Conservation (phyloP, 352 stramenopile species). For the Phytophthora litchii region DNA sequence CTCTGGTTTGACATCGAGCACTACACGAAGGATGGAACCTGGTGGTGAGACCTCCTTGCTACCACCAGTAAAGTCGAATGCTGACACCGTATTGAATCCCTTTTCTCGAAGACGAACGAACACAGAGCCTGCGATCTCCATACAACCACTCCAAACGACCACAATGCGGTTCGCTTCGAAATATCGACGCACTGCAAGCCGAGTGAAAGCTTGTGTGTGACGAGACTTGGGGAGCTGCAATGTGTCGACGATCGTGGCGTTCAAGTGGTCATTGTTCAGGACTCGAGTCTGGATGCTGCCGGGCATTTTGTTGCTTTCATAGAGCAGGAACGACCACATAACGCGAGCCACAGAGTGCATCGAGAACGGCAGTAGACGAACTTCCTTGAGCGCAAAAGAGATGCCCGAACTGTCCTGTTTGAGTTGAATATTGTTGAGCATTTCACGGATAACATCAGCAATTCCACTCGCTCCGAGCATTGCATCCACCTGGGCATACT, state of each 20-base stretch:
- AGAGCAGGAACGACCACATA: constrained; percentile 30
- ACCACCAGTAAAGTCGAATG: constrained; percentile 22
- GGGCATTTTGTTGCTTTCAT: constrained; percentile 13
- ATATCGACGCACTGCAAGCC: constrained; percentile 36
- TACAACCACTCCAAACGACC: constrained; percentile 37
- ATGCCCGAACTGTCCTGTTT: constrained; percentile 26
- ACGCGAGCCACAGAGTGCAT: constrained; percentile 27
- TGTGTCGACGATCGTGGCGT: constrained; percentile 39
- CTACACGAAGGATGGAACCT: constrained; percentile 16
- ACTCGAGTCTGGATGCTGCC: constrained; percentile 18
- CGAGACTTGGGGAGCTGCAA: constrained; percentile 36
- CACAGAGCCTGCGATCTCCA: constrained; percentile 45
- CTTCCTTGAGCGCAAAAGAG: constrained; percentile 31
- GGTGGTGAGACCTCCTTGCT: constrained; percentile 2
- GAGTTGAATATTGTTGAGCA: constrained; percentile 23
- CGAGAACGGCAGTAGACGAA: constrained; percentile 37
- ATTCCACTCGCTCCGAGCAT: constrained; percentile 24
- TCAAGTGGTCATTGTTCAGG: constrained; percentile 36
- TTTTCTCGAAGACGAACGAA: constrained; percentile 48
- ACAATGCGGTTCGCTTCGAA: constrained; percentile 26
- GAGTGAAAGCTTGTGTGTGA: constrained; percentile 24
- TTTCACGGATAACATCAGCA: constrained; percentile 14
- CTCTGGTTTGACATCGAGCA: constrained; percentile 31
- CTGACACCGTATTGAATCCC: constrained; percentile 20
- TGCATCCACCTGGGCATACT: constrained; percentile 30